A percentile compares a stretch with the other conserved stretches of the same genome.
These are phyloP conservation scores for Setaria italica DNA, from an alignment of 202 grass and related monocot genomes.

Conservation along the genomic window DNA sequence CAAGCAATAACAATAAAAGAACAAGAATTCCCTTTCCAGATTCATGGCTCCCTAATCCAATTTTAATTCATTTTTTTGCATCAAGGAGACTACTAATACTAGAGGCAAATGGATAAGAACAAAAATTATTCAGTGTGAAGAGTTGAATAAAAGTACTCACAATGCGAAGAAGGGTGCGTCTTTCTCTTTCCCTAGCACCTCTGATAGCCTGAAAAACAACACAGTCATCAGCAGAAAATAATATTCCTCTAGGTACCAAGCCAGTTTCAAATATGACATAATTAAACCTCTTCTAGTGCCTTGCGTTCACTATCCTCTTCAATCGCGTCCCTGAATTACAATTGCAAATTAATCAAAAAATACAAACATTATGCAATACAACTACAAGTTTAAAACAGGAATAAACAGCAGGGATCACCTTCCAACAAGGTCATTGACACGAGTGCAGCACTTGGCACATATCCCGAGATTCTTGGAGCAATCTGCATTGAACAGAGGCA, in stretches of 20 bases:
- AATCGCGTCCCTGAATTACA: conserved; percentile 58
- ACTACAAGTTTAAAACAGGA: conserved; percentile 9
- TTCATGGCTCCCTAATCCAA: neutral
- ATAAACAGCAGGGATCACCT: conserved; percentile 52
- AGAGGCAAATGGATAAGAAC: conserved; percentile 14
- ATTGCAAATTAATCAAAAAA: conserved; percentile 17
- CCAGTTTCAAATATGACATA: conserved; percentile 21
- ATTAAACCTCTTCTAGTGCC: conserved; percentile 64
- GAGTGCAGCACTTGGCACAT: conserved; percentile 82
- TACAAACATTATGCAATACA: neutral
- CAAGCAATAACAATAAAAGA: neutral
- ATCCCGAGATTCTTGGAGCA: conserved; percentile 84
- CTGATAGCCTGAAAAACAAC: conserved; percentile 71
- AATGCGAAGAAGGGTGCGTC: conserved; percentile 82
- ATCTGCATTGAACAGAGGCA: conserved; percentile 50
- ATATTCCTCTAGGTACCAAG: conserved; percentile 4
- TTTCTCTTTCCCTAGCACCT: conserved; percentile 85
- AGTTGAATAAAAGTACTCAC: conserved; percentile 57
- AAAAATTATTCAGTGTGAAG: conserved; percentile 22
- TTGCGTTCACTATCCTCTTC: conserved; percentile 74
- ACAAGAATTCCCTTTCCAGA: neutral
- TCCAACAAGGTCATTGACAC: conserved; percentile 64
- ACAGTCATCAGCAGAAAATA: conserved; percentile 40
- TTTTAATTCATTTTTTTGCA: neutral
- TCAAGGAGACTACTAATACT: neutral